Evolutionary conservation across 2,329 filamentous ascomycete species (phyloP).

Genomic region (Tolypocladium sp.): DNA sequence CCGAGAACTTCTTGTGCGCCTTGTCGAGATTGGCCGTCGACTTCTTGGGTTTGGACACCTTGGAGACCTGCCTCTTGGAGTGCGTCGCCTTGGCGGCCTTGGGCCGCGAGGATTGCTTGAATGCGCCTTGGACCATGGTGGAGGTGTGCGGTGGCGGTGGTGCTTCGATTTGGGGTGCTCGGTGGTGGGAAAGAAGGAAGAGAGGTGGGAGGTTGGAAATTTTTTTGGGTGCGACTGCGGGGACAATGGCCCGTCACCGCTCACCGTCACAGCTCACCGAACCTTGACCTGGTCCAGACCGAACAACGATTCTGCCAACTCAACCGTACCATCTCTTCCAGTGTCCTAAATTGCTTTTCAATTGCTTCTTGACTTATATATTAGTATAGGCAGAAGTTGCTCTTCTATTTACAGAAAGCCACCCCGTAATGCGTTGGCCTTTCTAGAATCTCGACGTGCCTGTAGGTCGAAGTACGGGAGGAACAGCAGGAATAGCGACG

Average conservation of each 20-base stretch:
- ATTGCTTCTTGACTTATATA: too few species aligned
- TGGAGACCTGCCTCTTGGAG: conserved; percentile 33
- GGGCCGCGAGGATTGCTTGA: conserved; percentile 37
- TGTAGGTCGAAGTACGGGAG: too few species aligned
- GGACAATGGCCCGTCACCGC: background rate
- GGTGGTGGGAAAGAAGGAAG: background rate
- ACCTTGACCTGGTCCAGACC: background rate
- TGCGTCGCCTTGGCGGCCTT: conserved; percentile 29
- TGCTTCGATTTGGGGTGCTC: background rate
- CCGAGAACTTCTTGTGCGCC: conserved; percentile 44
- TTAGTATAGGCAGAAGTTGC: too few species aligned
- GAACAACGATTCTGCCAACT: background rate
- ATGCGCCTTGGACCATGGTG: conserved; percentile 44
- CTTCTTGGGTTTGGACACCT: conserved; percentile 40
- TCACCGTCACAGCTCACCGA: background rate
- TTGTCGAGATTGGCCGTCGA: conserved; percentile 39
- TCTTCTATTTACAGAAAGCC: too few species aligned
- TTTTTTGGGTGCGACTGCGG: background rate
- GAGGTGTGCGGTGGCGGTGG: background rate
- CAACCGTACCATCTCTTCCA: background rate
- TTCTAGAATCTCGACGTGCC: too few species aligned
- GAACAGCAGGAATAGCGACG: too few species aligned
- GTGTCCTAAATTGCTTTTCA: too few species aligned
- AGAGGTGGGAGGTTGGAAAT: background rate
- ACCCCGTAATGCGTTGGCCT: too few species aligned